These are phyloP conservation scores for Sporodiniella umbellata DNA, from an alignment of 371 early-diverging fungal species.

Conservation along the genomic window DNA sequence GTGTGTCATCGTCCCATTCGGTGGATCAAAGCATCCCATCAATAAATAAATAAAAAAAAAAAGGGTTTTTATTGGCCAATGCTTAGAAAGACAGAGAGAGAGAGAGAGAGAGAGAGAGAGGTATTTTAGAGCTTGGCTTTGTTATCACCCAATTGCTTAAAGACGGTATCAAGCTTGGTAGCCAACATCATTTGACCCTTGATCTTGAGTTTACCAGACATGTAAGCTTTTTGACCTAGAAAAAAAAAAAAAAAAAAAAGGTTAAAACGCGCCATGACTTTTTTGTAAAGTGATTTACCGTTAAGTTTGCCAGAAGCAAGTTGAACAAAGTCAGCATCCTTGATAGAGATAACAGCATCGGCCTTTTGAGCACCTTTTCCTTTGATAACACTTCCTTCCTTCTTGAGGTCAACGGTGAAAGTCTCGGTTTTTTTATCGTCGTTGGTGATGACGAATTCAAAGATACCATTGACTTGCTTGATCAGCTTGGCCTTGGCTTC, in stretches of 20 bases:
- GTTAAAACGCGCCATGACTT: no score
- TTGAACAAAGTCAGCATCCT: constrained; percentile 82
- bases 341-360: constrained; percentile 62
- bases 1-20: constrained; percentile 56
- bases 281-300: no score
- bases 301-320: constrained; percentile 82
- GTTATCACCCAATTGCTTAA: constrained; percentile 39
- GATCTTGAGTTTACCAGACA: constrained; percentile 82
- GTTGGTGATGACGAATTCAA: constrained; percentile 80
- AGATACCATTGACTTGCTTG: constrained; percentile 74
- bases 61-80: no score
- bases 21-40: neutral
- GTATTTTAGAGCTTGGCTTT: constrained; percentile 50
- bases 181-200: constrained; percentile 90
- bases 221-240: constrained; percentile 66
- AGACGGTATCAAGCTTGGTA: constrained; percentile 71
- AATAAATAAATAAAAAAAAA: no score
- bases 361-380: constrained; percentile 67
- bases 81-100: no score
- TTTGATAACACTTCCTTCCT: constrained; percentile 53
- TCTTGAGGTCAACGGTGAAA: constrained; percentile 78
- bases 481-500: constrained; percentile 36
- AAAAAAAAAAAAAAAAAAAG: no score
- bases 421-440: constrained; percentile 61
- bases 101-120: no score